A percentile compares a stretch with the other conserved stretches of the same genome.
Evolutionary conservation across 2,329 filamentous ascomycete genomes (phyloP).

Genomic region (Mycogone perniciosa): DNA sequence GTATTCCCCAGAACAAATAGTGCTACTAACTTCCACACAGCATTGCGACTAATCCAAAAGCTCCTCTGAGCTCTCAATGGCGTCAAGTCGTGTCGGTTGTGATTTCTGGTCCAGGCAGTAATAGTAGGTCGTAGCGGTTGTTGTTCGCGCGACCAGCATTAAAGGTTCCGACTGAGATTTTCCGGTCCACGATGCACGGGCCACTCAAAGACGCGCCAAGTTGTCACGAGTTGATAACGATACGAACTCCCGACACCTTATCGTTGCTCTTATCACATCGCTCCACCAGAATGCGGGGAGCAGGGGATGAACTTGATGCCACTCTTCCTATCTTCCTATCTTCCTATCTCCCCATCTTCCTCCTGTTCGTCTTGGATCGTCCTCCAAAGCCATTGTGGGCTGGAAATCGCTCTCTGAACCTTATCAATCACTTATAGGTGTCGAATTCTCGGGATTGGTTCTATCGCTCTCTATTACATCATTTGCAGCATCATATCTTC

Average conservation of each 20-base stretch:
- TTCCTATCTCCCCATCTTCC: background rate
- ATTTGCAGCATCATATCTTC: too few relatives aligned
- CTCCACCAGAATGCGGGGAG: conserved; percentile 11
- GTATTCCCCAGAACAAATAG: too few relatives aligned
- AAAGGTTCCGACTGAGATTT: conserved; percentile 18
- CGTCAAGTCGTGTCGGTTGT: conserved; percentile 17
- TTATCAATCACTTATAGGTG: too few relatives aligned
- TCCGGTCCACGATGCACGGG: conserved; percentile 14
- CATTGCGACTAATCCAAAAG: conserved; percentile 32
- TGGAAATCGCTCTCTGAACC: too few relatives aligned
- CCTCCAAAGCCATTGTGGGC: background rate
- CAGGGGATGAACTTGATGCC: conserved; percentile 5
- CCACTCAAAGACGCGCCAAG: background rate
- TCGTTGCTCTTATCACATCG: conserved; percentile 27
- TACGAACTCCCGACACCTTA: conserved; percentile 12
- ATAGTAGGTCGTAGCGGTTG: conserved; percentile 1
- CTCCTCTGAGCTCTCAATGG: conserved; percentile 25
- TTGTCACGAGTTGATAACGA: conserved; percentile 11
- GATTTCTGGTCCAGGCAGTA: conserved; percentile 2
- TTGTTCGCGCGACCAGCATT: conserved; percentile 9
- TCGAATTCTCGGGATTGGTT: too few relatives aligned
- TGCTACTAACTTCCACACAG: conserved; percentile 40
- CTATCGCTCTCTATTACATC: too few relatives aligned
- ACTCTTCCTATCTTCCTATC: too few relatives aligned
- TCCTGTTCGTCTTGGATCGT: background rate